Conservation (phyloP, 805 yeast genomes). For the Candida maris region DNA sequence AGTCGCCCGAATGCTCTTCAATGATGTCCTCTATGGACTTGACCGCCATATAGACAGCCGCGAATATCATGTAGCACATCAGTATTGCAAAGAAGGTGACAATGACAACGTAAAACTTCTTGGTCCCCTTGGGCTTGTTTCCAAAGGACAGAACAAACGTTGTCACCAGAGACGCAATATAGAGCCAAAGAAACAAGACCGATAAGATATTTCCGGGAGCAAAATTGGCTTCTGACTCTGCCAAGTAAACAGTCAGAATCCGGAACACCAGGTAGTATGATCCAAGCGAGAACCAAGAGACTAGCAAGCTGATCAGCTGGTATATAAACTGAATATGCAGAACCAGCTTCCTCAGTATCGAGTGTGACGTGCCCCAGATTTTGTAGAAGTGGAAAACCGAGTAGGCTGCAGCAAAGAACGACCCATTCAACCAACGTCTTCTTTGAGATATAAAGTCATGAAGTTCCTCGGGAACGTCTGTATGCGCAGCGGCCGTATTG, state of each 20-base stretch:
- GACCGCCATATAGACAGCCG: slow-evolving; percentile 78
- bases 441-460: slow-evolving; percentile 88
- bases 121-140: slow-evolving; percentile 90
- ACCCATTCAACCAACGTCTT: slow-evolving; percentile 96
- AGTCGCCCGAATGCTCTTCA: slow-evolving; percentile 34
- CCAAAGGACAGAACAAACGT: slow-evolving; percentile 91
- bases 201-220: slow-evolving; percentile 74
- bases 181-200: slow-evolving; percentile 80
- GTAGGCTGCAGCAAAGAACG: slow-evolving; percentile 91
- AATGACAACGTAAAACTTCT: slow-evolving; percentile 68
- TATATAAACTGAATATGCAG: slow-evolving; percentile 77
- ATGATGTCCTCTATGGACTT: slow-evolving; percentile 45
- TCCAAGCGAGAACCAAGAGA: slow-evolving; percentile 91
- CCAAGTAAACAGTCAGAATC: slow-evolving; percentile 77
- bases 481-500: slow-evolving; percentile 83
- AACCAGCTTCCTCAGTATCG: slow-evolving; percentile 59
- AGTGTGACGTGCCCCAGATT: slow-evolving; percentile 78
- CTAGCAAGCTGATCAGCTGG: slow-evolving; percentile 66
- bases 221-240: slow-evolving; percentile 55
- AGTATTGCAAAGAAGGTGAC: slow-evolving; percentile 79
- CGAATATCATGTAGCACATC: slow-evolving; percentile 87
- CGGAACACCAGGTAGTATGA: slow-evolving; percentile 88
- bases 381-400: slow-evolving; percentile 73
- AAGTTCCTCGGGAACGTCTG: slow-evolving; percentile 89
- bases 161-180: slow-evolving; percentile 72